Base-by-base conservation (phyloP, 106 monocot genomes). In the Triglochin maritima region DNA sequence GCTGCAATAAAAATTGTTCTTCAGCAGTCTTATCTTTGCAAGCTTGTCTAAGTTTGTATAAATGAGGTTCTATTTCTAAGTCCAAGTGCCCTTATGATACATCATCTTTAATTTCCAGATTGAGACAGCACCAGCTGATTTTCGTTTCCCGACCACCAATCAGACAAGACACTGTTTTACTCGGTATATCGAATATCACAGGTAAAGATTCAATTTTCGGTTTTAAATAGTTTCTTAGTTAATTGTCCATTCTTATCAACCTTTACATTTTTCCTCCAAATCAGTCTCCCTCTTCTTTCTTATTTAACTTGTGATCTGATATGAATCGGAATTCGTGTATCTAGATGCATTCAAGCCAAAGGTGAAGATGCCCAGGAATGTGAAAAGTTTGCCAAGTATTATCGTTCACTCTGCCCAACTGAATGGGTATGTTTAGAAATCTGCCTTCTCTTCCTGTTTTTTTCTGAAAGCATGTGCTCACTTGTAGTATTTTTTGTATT, bases 91-190 rank as follows among this genome's bases (percentile, higher is more conserved):
- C 29, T 29, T 29, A n/a, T 29, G 29, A 29, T 29, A 29, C 1
- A 29, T 29, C 29, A 29, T 11, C 46, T 56, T 62, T 47, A 12
- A 14, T 57, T 53, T 72, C 64, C 76, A 95, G 95, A 57, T 95
- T 74, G 90, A 95, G 73, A 95, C 95, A 44, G 95, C 95, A 63
- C 95, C 90, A 13, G 90, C 95, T 17, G 95, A 95, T 87, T 95
- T 90, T 59, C 90, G 95, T 78, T 95, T 95, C 75, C 90, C 90
- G 66, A 95, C 95, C 62, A 87, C 95, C 70, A 95, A 95, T 72
- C 95, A 95, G 70, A 90, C 95, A 17, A 83, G 90, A 70, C 95
- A 95, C 80, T 95, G 95, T 76, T 95, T 95, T 70, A 95, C 95
- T 69, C 90, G 95, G 65, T 95, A 90, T 77, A 74, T 95, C 65